Evolutionary conservation across 306 rosid genomes (phyloP).

Genomic region (Vigna mungo): DNA sequence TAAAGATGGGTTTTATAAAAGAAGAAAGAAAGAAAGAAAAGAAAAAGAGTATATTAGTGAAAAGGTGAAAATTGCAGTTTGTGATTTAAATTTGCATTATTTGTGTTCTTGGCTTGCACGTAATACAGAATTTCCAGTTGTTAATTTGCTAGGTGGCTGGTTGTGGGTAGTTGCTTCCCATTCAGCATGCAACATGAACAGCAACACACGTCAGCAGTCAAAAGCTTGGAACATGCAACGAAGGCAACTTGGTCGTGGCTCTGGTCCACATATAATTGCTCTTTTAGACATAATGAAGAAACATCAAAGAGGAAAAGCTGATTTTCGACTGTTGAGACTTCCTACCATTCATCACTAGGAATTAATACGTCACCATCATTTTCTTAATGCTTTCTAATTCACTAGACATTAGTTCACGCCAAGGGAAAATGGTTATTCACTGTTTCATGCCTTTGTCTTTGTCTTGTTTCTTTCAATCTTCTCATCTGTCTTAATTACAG

Average conservation of each 20-base stretch:
- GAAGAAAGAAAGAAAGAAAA: neutral
- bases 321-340: slow-evolving; percentile 31
- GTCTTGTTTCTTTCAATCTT: neutral
- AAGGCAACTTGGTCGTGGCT: slow-evolving; percentile 13
- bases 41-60: neutral
- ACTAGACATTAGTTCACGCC: slow-evolving; percentile 38
- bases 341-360: slow-evolving; percentile 21
- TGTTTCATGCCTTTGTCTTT: neutral
- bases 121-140: slow-evolving; percentile 5
- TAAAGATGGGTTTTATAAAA: neutral
- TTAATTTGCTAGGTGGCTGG: neutral
- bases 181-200: slow-evolving; percentile 52
- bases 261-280: slow-evolving; percentile 29
- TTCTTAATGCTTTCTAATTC: slow-evolving; percentile 53
- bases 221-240: slow-evolving; percentile 23
- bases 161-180: slow-evolving; percentile 46
- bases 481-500: neutral
- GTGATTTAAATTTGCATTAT: neutral
- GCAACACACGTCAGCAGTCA: slow-evolving; percentile 30
- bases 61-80: neutral
- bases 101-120: neutral
- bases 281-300: slow-evolving; percentile 27
- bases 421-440: slow-evolving; percentile 5
- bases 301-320: neutral
- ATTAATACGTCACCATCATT: slow-evolving; percentile 30